Conservation (phyloP, 495 filamentous ascomycete species). For the Xylaria scruposa region DNA sequence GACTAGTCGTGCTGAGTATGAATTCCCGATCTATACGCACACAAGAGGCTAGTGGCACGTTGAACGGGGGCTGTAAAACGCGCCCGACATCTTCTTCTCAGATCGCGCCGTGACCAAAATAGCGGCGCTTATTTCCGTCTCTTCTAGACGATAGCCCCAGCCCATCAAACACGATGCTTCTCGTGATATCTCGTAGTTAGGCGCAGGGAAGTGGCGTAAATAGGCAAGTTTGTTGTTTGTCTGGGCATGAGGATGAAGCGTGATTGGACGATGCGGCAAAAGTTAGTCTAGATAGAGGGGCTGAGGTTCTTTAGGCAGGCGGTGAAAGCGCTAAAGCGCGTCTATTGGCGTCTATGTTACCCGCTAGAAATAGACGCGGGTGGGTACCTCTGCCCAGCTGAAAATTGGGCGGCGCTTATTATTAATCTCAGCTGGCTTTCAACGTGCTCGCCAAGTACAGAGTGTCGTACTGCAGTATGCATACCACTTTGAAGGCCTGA, state of each 20-base stretch:
- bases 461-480: slow-evolving; percentile 20
- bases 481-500: slow-evolving; percentile 2
- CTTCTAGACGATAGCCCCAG: neutral
- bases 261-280: slow-evolving; percentile 17
- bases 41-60: neutral
- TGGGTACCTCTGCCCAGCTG: neutral
- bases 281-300: neutral
- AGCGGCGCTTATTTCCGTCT: neutral
- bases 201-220: neutral
- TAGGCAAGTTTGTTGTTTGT: neutral
- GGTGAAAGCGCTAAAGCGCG: slow-evolving; percentile 12
- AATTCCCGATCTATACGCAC: neutral
- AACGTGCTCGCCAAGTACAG: neutral
- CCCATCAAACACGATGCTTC: neutral
- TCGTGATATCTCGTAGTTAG: slow-evolving; percentile 8
- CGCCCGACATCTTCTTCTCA: neutral
- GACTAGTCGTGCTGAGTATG: neutral
- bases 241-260: slow-evolving; percentile 3
- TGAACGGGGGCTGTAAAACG: neutral
- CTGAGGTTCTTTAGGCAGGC: slow-evolving; percentile 20
- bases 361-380: neutral
- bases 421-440: slow-evolving; percentile 14
- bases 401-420: slow-evolving; percentile 16
- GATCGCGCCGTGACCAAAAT: neutral
- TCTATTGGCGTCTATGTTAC: slow-evolving; percentile 6